These are phyloP conservation scores for Marsdenia floribunda DNA, from an alignment of 257 asterid species.

Conservation along the genomic window DNA sequence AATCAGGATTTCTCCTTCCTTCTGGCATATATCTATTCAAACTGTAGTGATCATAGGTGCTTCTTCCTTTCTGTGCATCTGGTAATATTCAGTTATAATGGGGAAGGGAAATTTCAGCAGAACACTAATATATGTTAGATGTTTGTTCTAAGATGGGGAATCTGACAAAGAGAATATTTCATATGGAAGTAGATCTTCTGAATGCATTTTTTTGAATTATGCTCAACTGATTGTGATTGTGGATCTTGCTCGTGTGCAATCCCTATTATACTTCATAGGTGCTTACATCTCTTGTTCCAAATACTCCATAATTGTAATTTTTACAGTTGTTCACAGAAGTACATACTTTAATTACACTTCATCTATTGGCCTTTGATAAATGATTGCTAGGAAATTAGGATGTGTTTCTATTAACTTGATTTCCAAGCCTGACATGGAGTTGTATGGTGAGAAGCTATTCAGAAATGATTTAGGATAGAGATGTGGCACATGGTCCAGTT, in stretches of 20 bases:
- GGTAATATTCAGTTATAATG: background rate
- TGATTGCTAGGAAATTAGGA: background rate
- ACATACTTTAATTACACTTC: background rate
- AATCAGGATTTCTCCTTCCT: background rate
- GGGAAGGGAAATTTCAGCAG: background rate
- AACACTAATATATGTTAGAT: background rate
- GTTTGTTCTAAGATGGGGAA: background rate
- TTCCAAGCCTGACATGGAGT: background rate
- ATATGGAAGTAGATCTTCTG: background rate
- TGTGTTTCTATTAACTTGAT: background rate
- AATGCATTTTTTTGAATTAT: background rate
- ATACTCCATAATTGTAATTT: background rate
- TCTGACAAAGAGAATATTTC: background rate
- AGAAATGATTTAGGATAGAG: background rate
- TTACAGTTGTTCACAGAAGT: background rate
- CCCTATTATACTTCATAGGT: background rate
- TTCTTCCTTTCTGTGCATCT: background rate
- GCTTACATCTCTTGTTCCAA: background rate
- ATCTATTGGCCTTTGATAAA: background rate
- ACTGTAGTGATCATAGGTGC: background rate
- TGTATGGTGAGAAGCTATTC: background rate
- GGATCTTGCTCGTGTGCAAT: background rate
- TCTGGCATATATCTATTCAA: background rate
- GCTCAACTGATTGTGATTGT: background rate
- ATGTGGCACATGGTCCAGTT: background rate